Conservation (phyloP, 148 eudicot species). For the Camellia granthamiana region DNA sequence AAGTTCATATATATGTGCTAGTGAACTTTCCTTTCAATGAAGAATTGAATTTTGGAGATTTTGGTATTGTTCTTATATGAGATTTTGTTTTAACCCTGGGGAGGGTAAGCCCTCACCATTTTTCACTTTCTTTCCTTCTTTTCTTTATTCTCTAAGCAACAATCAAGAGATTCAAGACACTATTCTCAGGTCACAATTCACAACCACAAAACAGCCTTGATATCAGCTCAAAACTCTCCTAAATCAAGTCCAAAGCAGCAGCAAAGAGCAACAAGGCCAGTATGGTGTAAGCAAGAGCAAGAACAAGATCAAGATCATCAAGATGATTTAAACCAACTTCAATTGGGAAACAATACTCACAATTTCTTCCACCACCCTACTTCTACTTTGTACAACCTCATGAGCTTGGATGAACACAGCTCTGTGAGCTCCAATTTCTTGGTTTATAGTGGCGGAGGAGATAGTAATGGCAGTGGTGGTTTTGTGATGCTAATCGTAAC, state of each 20-base stretch:
- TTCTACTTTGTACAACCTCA: slow-evolving; percentile 46
- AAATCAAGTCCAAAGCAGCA: background rate
- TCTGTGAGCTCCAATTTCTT: slow-evolving; percentile 29
- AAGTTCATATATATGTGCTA: too few relatives aligned
- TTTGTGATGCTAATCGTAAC: slow-evolving; percentile 34
- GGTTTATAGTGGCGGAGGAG: slow-evolving; percentile 26
- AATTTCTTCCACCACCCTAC: slow-evolving; percentile 45
- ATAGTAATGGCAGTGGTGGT: slow-evolving; percentile 27
- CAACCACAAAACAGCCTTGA: too few relatives aligned
- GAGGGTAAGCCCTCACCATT: too few relatives aligned
- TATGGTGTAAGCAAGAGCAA: slow-evolving; percentile 85
- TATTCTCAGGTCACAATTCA: too few relatives aligned
- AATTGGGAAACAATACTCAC: slow-evolving; percentile 41
- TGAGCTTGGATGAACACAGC: slow-evolving; percentile 59
- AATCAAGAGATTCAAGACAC: too few relatives aligned
- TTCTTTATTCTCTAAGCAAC: too few relatives aligned
- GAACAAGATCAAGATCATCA: slow-evolving; percentile 8
- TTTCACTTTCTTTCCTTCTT: too few relatives aligned
- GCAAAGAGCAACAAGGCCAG: slow-evolving; percentile 17
- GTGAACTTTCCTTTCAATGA: too few relatives aligned
- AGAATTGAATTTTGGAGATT: too few relatives aligned
- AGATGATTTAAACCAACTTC: slow-evolving; percentile 41
- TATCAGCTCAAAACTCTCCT: too few relatives aligned
- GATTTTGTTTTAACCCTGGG: too few relatives aligned
- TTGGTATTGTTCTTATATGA: too few relatives aligned